phyloP scores from a whole-genome alignment of 129 eudicot genomes.

The Flaveria ramosissima region DNA sequence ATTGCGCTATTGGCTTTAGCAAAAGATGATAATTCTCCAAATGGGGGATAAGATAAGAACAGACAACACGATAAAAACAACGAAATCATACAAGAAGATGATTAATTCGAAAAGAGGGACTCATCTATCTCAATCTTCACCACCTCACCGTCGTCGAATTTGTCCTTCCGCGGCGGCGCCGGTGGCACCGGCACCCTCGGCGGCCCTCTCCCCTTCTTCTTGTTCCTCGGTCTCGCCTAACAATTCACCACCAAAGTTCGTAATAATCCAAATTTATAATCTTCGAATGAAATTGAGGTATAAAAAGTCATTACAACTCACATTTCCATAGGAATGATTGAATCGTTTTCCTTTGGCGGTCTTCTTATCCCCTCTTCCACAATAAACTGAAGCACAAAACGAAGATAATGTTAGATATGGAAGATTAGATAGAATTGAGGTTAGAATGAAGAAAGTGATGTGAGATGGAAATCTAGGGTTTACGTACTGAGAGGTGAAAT shows the following conservation, averaged over 20 bases:
- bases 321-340: slow-evolving; percentile 90
- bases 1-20: too few species aligned
- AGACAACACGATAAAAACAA: slow-evolving; percentile 16
- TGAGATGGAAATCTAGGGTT: slow-evolving; percentile 11
- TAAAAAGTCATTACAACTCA: slow-evolving; percentile 32
- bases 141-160: slow-evolving; percentile 61
- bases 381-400: slow-evolving; percentile 50
- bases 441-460: background rate
- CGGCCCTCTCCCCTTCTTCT: slow-evolving; percentile 94
- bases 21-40: slow-evolving; percentile 19
- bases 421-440: background rate
- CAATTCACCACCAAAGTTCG: slow-evolving; percentile 1
- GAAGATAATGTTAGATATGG: slow-evolving; percentile 14
- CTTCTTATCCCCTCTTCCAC: slow-evolving; percentile 94
- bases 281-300: slow-evolving; percentile 4
- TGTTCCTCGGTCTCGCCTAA: slow-evolving; percentile 85
- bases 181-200: slow-evolving; percentile 79
- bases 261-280: background rate
- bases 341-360: slow-evolving; percentile 92
- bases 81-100: slow-evolving; percentile 22
- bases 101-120: slow-evolving; percentile 43
- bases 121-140: slow-evolving; percentile 70
- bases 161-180: slow-evolving; percentile 75
- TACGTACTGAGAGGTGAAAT: slow-evolving; percentile 39
- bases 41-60: background rate